These are phyloP conservation scores for Raffaelea arxii DNA, from an alignment of 2,329 filamentous ascomycete genomes.

Conservation along the genomic window DNA sequence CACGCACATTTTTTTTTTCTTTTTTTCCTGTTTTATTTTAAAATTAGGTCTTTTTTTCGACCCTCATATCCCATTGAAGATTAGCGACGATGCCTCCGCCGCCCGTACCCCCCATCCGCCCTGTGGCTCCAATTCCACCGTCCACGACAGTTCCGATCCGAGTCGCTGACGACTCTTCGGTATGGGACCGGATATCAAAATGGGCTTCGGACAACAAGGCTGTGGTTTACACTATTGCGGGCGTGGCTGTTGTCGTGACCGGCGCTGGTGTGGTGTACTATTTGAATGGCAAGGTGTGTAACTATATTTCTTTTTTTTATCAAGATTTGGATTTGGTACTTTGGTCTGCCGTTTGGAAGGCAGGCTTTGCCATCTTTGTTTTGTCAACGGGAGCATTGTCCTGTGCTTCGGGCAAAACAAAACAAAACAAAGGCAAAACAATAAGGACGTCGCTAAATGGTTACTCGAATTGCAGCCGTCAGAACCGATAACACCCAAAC, in stretches of 20 bases:
- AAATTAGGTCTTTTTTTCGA: too few relatives aligned
- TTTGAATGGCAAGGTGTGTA: slow-evolving; percentile 51
- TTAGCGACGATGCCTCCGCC: slow-evolving; percentile 29
- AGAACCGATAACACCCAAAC: slow-evolving; percentile 44
- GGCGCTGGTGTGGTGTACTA: slow-evolving; percentile 93
- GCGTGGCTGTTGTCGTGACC: slow-evolving; percentile 83
- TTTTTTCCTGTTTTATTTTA: not conserved
- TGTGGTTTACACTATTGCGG: slow-evolving; percentile 90
- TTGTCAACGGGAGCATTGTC: not conserved
- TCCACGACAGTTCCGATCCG: slow-evolving; percentile 31
- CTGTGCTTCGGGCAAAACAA: too few relatives aligned
- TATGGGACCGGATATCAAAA: slow-evolving; percentile 82
- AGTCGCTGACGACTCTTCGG: slow-evolving; percentile 51
- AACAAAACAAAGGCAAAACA: too few relatives aligned
- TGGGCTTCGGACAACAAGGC: slow-evolving; percentile 97
- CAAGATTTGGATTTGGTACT: too few relatives aligned
- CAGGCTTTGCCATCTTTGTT: not conserved
- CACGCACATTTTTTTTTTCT: not conserved
- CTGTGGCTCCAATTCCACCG: slow-evolving; percentile 35
- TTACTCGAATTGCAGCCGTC: not conserved
- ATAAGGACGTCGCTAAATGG: too few relatives aligned
- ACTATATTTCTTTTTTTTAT: slow-evolving; percentile 1
- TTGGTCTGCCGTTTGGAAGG: too few relatives aligned
- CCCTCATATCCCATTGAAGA: slow-evolving; percentile 22
- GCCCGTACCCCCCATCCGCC: slow-evolving; percentile 21